Evolutionary conservation across 2,329 filamentous ascomycete genomes (phyloP).

Genomic region (Blumeria graminis): DNA sequence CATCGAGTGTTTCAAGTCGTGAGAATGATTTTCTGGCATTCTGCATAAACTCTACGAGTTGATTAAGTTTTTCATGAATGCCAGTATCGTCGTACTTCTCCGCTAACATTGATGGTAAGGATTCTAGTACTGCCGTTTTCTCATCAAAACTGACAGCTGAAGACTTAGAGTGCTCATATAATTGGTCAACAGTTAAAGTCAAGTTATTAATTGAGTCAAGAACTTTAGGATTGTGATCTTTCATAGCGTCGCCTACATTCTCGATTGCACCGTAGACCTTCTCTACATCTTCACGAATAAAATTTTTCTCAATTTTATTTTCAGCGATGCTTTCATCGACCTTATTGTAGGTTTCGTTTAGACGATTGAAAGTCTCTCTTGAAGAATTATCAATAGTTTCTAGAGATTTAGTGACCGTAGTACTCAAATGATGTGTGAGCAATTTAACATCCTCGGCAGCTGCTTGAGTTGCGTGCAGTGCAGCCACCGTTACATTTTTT

Average conservation of each 20-base stretch:
- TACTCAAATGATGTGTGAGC: conserved; percentile 64
- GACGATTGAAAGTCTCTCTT: conserved; percentile 60
- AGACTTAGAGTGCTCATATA: conserved; percentile 68
- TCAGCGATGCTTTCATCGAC: conserved; percentile 53
- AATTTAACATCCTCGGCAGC: conserved; percentile 72
- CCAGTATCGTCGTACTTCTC: conserved; percentile 37
- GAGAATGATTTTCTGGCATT: conserved; percentile 43
- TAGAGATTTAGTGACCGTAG: conserved; percentile 55
- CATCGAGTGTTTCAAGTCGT: conserved; percentile 62
- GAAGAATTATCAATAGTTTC: conserved; percentile 76
- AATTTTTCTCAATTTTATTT: conserved; percentile 53
- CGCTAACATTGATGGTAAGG: neutral
- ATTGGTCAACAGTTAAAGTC: conserved; percentile 56
- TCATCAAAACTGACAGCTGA: conserved; percentile 30
- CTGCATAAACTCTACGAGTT: conserved; percentile 37
- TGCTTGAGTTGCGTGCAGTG: conserved; percentile 49
- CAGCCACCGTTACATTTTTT: conserved; percentile 46
- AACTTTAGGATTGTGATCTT: conserved; percentile 71
- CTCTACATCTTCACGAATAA: conserved; percentile 59
- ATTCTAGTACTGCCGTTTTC: conserved; percentile 22
- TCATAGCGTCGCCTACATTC: conserved; percentile 52
- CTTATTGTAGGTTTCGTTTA: conserved; percentile 55
- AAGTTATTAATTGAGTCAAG: conserved; percentile 70
- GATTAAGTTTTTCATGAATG: conserved; percentile 32
- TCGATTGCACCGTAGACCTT: conserved; percentile 51